phyloP scores from a whole-genome alignment of 1,284 basidiomycete genomes.

The Melanopsichium pennsylvanicum region DNA sequence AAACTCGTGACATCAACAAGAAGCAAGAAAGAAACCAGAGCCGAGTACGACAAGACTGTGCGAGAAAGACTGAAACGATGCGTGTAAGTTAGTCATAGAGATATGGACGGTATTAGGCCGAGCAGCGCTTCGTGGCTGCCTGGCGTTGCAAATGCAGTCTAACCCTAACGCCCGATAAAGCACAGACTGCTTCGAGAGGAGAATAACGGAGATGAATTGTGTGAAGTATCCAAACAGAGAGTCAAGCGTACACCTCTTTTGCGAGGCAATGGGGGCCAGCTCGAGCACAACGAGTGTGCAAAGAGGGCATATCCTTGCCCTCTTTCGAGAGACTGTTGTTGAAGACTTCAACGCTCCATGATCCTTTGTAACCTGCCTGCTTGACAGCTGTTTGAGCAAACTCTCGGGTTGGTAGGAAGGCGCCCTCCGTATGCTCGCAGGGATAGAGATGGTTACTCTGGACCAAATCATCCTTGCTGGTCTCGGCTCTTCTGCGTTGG shows the following conservation, averaged over 20 bases:
- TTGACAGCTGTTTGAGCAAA: conserved; percentile 61
- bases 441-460: conserved; percentile 65
- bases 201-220: no score
- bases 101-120: no score
- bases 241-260: conserved; percentile 34
- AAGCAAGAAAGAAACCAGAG: not conserved
- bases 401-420: conserved; percentile 64
- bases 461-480: conserved; percentile 66
- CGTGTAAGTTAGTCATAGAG: no score
- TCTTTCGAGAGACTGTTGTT: conserved; percentile 58
- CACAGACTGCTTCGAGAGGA: no score
- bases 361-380: conserved; percentile 63
- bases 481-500: conserved; percentile 57
- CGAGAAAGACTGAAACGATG: not conserved
- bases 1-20: no score
- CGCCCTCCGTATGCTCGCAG: conserved; percentile 61
- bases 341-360: conserved; percentile 67
- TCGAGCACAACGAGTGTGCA: conserved; percentile 59
- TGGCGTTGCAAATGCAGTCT: no score
- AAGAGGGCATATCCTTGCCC: conserved; percentile 38
- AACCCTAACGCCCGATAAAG: no score
- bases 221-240: no score
- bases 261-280: conserved; percentile 37
- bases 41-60: not conserved
- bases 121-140: no score